Evolutionary conservation across 441 rosid species (phyloP).

Genomic region (Sinapis alba): DNA sequence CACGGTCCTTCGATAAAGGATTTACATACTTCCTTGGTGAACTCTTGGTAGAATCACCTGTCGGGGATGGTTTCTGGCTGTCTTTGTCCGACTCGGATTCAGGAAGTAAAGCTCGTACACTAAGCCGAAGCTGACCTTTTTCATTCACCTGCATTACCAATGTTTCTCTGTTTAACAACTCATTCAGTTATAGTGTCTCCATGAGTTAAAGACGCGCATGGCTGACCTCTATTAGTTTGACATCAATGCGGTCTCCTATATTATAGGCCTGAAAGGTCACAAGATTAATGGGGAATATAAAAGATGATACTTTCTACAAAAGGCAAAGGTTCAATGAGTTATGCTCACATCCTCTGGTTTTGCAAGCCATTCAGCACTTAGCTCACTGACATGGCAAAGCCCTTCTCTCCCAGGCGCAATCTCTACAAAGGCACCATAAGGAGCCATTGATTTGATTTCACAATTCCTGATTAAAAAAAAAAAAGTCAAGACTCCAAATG

Average conservation of each 20-base stretch:
- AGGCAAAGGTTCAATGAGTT: slow-evolving; percentile 4
- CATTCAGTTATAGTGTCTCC: slow-evolving; percentile 19
- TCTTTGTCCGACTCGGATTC: slow-evolving; percentile 55
- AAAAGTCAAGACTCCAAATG: slow-evolving; percentile 29
- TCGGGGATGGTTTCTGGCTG: slow-evolving; percentile 43
- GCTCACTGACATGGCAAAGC: slow-evolving; percentile 98
- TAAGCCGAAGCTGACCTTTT: slow-evolving; percentile 97
- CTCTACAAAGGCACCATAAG: slow-evolving; percentile 96
- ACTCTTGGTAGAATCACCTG: slow-evolving; percentile 42
- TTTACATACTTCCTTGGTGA: slow-evolving; percentile 44
- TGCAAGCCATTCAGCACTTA: slow-evolving; percentile 83
- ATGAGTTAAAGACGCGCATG: slow-evolving; percentile 9
- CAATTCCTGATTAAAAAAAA: slow-evolving; percentile 64
- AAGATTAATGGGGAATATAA: neutral
- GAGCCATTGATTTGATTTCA: slow-evolving; percentile 88
- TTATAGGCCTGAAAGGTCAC: slow-evolving; percentile 63
- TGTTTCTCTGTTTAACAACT: slow-evolving; percentile 28
- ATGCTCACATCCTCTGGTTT: slow-evolving; percentile 96
- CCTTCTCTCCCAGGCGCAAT: slow-evolving; percentile 98
- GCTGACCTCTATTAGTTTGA: slow-evolving; percentile 92
- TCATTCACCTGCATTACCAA: slow-evolving; percentile 69
- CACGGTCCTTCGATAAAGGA: slow-evolving; percentile 43
- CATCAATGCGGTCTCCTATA: slow-evolving; percentile 93
- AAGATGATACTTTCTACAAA: neutral
- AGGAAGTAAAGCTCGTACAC: slow-evolving; percentile 87